Evolutionary conservation across 2,329 filamentous ascomycete species (phyloP), one percentile per base, ranked within the genome.

Genomic region (Nemania sp.): DNA sequence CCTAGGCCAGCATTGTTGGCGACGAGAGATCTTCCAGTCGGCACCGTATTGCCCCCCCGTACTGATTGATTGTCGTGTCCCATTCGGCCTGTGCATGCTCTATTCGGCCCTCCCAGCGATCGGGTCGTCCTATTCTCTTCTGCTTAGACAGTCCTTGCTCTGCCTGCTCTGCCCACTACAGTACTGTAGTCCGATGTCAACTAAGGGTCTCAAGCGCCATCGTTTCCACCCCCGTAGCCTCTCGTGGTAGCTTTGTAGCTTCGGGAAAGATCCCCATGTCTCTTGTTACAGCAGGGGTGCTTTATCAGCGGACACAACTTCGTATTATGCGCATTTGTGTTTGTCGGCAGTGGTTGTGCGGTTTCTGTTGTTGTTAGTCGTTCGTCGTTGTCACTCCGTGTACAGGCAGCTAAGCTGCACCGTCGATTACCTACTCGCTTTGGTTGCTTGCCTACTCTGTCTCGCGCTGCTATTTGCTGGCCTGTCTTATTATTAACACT

Each of bases 1-100:
- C 72, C 72, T 73, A 73, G 72, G 70, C 67, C 66, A 72, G 69
- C 52, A 53, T 64, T 62, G 66, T 58, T 49, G 52, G 45, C 62
- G 47, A 47, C 45, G 45, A 60, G 4, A 64, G 68, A 66, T 64
- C 58, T 61, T 54, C 65, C 51, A 29, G 38, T 51, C 58, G 26
- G 66, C 66, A 59, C 38, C 59, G 58, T 64, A 24, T 52, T 52
- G 20, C 64, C 29, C 47, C 58, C 64, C 57, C 67, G 64, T 67
- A 66, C 62, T 45, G 22, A 54, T 45, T 56, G 59, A 56, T 24
- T 64, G 41, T 69, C 49, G 45, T 41, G 38, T 41, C 38, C 55
- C 55, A 66, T 58, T 38, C 54, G 68, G 51, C 45, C 58, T 64
- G 68, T 57, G 35, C 54, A 29, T 41, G 15, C 53, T 52, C 59